These are phyloP conservation scores for Vachellia pachyceras DNA, from an alignment of 306 rosid species.

Conservation along the genomic window DNA sequence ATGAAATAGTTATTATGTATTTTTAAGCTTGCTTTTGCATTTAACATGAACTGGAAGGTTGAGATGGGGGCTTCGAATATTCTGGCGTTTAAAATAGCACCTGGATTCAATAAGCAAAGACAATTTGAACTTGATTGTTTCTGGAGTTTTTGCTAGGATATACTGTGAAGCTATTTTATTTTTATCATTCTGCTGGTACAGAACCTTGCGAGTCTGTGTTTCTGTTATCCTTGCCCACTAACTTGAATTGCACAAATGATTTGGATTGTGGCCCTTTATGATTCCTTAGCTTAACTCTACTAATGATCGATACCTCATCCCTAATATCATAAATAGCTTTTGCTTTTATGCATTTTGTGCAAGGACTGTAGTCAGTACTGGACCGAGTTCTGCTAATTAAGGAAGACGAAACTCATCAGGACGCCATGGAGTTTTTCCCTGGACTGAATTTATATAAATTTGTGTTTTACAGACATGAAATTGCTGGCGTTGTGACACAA, in stretches of 20 bases:
- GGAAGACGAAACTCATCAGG: not conserved
- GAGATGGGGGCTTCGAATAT: not conserved
- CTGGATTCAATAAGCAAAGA: not conserved
- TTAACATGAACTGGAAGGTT: not conserved
- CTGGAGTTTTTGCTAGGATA: not conserved
- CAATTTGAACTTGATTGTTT: not conserved
- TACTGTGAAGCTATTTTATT: not conserved
- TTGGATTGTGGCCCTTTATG: not conserved
- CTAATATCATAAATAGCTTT: not conserved
- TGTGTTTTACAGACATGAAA: constrained; percentile 76
- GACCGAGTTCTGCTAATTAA: constrained; percentile 1
- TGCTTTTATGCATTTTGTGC: not conserved
- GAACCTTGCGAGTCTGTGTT: not conserved
- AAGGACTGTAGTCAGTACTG: not conserved
- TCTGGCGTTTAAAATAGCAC: not conserved
- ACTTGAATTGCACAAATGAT: not conserved
- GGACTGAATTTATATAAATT: not conserved
- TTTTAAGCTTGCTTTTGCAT: not conserved
- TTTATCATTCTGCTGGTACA: not conserved
- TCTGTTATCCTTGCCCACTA: not conserved
- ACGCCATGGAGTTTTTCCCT: not conserved
- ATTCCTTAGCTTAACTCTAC: not conserved
- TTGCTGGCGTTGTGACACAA: constrained; percentile 74
- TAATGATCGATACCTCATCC: not conserved
- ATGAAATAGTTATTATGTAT: not conserved